These are phyloP conservation scores for Epichloe festucae DNA, from an alignment of 2,329 filamentous ascomycete genomes.

Conservation along the genomic window DNA sequence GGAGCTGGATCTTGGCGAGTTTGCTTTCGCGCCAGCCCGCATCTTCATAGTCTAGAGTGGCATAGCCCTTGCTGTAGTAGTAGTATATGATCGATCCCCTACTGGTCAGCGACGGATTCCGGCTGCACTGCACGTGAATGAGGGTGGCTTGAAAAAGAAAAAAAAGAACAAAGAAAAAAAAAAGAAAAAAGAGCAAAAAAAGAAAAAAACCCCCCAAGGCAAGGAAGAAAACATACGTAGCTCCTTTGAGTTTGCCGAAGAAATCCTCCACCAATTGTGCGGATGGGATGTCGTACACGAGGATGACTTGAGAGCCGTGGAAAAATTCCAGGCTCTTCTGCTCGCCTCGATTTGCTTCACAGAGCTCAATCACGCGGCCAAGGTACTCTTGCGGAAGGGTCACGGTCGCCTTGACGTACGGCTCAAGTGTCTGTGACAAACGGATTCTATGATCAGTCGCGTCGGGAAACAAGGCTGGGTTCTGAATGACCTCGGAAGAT, in stretches of 20 bases:
- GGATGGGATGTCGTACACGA: constrained; percentile 82
- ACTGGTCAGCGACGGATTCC: not conserved
- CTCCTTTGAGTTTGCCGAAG: constrained; percentile 89
- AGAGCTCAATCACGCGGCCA: constrained; percentile 88
- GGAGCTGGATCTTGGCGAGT: constrained; percentile 78
- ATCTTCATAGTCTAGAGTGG: constrained; percentile 93
- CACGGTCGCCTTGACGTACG: constrained; percentile 60
- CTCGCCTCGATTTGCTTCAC: constrained; percentile 75
- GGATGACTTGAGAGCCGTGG: constrained; percentile 79
- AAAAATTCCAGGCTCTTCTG: constrained; percentile 88
- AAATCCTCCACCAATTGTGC: constrained; percentile 91
- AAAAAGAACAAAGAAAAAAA: no score
- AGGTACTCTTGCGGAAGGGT: constrained; percentile 91
- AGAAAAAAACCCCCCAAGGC: no score
- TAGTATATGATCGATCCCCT: no score
- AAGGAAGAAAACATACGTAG: constrained; percentile 36
- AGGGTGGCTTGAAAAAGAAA: no score
- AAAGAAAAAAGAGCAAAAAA: no score
- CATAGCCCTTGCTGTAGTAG: constrained; percentile 62
- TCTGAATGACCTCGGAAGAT: constrained; percentile 66
- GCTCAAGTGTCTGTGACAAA: constrained; percentile 35
- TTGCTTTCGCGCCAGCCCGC: constrained; percentile 71
- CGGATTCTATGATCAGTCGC: constrained; percentile 34
- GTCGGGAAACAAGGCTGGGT: constrained; percentile 80
- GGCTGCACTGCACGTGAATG: no score